Percentiles rank a stretch among this genome's conserved stretches.
Evolutionary conservation across 495 filamentous ascomycete genomes (phyloP).

Genomic region (Pseudotulostoma volvatum): DNA sequence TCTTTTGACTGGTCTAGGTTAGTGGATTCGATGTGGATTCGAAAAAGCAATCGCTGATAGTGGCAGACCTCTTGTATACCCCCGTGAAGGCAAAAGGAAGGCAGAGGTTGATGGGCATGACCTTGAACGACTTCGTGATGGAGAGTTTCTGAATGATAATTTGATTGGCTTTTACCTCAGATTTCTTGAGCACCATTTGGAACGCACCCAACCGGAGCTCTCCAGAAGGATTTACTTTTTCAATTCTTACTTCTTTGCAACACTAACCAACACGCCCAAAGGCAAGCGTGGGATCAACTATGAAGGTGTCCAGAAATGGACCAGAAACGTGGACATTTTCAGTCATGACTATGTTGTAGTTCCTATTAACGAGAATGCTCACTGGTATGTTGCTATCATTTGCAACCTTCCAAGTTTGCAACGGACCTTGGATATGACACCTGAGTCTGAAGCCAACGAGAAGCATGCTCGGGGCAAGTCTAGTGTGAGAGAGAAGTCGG

Average conservation of each 20-base stretch:
- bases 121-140: slow-evolving; percentile 61
- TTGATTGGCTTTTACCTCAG: slow-evolving; percentile 74
- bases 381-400: slow-evolving; percentile 95
- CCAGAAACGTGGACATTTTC: slow-evolving; percentile 70
- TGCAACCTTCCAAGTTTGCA: slow-evolving; percentile 57
- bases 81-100: slow-evolving; percentile 47
- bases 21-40: background rate
- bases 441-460: slow-evolving; percentile 2
- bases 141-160: slow-evolving; percentile 86
- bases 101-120: slow-evolving; percentile 66
- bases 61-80: slow-evolving; percentile 49
- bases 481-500: slow-evolving; percentile 10
- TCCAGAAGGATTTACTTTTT: slow-evolving; percentile 64
- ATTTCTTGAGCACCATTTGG: slow-evolving; percentile 50
- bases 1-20: background rate
- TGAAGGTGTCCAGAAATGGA: slow-evolving; percentile 75
- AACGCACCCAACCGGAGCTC: slow-evolving; percentile 35
- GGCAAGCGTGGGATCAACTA: slow-evolving; percentile 55
- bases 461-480: slow-evolving; percentile 6
- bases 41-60: background rate
- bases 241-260: slow-evolving; percentile 82
- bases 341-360: slow-evolving; percentile 78
- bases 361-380: slow-evolving; percentile 69
- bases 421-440: slow-evolving; percentile 14
- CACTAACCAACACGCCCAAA: slow-evolving; percentile 41